phyloP scores from a whole-genome alignment of 345 rosid species.

The Mallotus nudiflorus region DNA sequence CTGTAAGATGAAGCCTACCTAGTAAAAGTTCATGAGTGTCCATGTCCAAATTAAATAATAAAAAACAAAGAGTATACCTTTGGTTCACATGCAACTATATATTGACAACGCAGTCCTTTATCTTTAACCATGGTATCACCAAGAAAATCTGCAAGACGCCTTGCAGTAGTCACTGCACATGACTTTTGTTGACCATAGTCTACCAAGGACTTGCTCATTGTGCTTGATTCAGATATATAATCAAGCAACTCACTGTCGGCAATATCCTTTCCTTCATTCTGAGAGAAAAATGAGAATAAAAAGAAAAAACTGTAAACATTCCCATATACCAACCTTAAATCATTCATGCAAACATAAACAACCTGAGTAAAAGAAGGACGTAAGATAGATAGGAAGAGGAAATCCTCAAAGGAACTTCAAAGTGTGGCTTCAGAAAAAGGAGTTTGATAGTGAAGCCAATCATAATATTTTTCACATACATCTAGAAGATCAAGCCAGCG shows the following conservation, averaged over 20 bases:
- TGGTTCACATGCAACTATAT: constrained; percentile 95
- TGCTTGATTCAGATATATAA: constrained; percentile 97
- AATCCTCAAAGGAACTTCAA: not conserved
- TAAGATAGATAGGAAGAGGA: constrained; percentile 1
- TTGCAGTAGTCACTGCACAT: constrained; percentile 98
- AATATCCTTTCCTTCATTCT: constrained; percentile 92
- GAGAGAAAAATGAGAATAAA: constrained; percentile 26
- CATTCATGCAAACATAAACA: constrained; percentile 11
- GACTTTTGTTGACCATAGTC: constrained; percentile 96
- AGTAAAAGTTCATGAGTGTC: not conserved
- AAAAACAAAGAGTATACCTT: constrained; percentile 45
- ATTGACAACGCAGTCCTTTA: constrained; percentile 96
- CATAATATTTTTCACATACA: constrained; percentile 46
- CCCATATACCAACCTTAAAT: not conserved
- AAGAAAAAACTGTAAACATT: constrained; percentile 19
- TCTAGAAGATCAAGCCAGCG: constrained; percentile 98
- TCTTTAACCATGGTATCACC: constrained; percentile 95
- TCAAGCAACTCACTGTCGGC: constrained; percentile 92
- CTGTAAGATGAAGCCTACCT: not conserved
- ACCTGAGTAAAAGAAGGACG: not conserved
- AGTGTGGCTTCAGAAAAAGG: not conserved
- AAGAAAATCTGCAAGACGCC: constrained; percentile 90
- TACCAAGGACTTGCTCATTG: constrained; percentile 97
- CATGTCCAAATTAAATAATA: constrained; percentile 1
- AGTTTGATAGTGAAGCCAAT: not conserved